These are phyloP conservation scores for Fraxinus velutina DNA, from an alignment of 305 asterid genomes.

Conservation along the genomic window DNA sequence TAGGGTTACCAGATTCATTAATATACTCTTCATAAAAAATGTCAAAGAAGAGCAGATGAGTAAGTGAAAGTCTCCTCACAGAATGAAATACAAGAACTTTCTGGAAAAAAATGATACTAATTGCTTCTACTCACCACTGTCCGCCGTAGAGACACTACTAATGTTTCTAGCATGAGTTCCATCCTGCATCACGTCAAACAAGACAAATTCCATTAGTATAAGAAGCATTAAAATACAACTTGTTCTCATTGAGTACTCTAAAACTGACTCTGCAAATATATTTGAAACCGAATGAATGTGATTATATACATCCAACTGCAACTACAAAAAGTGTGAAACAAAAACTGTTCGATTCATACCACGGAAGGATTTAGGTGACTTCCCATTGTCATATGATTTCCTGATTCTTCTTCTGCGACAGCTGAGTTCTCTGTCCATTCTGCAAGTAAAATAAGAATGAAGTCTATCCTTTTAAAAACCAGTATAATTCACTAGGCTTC, in stretches of 20 bases:
- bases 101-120: background rate
- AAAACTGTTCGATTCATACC: constrained; percentile 30
- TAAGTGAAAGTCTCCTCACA: background rate
- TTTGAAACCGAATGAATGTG: background rate
- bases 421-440: constrained; percentile 32
- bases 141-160: constrained; percentile 81
- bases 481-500: background rate
- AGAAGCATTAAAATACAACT: background rate
- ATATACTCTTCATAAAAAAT: constrained; percentile 45
- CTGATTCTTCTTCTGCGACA: constrained; percentile 38
- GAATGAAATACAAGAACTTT: background rate
- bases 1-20: constrained; percentile 84
- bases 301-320: constrained; percentile 2
- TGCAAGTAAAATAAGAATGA: background rate
- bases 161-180: constrained; percentile 88
- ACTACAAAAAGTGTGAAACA: background rate
- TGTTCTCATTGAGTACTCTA: background rate
- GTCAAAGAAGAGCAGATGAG: constrained; percentile 14
- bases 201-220: background rate
- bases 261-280: background rate
- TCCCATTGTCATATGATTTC: constrained; percentile 34
- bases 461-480: background rate
- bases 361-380: constrained; percentile 37
- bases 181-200: constrained; percentile 47
- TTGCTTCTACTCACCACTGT: constrained; percentile 72